Base-by-base conservation (phyloP, 2,329 filamentous ascomycete genomes). In the Fusarium sarcochroum region DNA sequence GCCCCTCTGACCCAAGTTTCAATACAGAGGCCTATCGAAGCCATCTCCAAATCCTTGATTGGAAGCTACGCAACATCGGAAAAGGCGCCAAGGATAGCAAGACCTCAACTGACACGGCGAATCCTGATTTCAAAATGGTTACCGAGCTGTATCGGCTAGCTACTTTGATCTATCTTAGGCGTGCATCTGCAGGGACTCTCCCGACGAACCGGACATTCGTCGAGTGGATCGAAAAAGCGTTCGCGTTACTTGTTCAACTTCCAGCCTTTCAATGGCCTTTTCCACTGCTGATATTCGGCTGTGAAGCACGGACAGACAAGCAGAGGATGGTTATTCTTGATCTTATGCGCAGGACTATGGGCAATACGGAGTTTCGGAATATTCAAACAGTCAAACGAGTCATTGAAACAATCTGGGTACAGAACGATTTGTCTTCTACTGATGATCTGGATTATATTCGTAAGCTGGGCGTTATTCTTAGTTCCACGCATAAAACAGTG, bases 381-480 rank as follows among this genome's bases (percentile, higher is more conserved):
- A 66, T 76, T 5, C 58, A 70, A 2, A 55, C 70, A 6, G 42
- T 72, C 1, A 71, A 64, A 37, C n/a, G 45, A 1, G 21, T 79
- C 6, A 14, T 80, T 1, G 53, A 78, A 40, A 68, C 71, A 0
- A 34, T 77, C 4, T 81, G 79, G 79, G 72, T 75, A 4, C 79
- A 80, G 44, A 71, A 78, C 6, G 79, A 81, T 46, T 66, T 81
- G 1, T 58, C 52, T 3, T 58, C 52, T 3, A 4, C 20, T 2
- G 45, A 37, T 6, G 32, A 51, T 0, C 21, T 59, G 17, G 66
- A 69, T 7, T 70, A 70, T 42, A 34, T 62, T 0, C 14, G 42
- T 0, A 69, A 69, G 13, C 14, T 71, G 10, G 57, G 66, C 2
- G 18, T 58, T 38, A 52, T 69, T 47, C 34, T 71, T n/a, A 71